phyloP scores from a whole-genome alignment of 495 filamentous ascomycete species.

The Barbatosphaeria neglecta region DNA sequence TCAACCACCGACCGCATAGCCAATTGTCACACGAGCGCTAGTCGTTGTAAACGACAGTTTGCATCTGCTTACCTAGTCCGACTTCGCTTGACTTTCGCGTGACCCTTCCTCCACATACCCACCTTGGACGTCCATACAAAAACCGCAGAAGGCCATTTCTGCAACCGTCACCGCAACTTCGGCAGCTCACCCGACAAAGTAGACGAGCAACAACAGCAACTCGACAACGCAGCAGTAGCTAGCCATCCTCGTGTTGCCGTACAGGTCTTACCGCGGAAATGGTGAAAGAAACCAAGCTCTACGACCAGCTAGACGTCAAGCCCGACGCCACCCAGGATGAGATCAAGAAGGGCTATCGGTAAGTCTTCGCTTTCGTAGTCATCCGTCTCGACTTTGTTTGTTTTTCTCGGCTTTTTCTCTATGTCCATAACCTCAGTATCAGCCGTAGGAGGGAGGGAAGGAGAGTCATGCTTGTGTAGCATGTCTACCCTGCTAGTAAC shows the following conservation, averaged over 20 bases:
- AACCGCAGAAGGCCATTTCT: no score
- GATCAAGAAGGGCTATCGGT: conserved; percentile 94
- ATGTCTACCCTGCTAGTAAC: no score
- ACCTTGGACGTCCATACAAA: no score
- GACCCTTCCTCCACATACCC: no score
- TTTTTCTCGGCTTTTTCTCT: background rate
- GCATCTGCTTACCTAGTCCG: background rate
- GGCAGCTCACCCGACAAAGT: no score
- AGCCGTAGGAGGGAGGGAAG: no score
- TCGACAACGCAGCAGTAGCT: background rate
- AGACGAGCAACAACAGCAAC: background rate
- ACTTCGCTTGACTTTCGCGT: background rate
- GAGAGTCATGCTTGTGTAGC: no score
- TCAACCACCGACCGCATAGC: no score
- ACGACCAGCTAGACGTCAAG: conserved; percentile 64
- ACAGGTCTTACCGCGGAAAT: conserved; percentile 34
- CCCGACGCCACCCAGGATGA: conserved; percentile 78
- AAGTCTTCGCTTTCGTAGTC: conserved; percentile 25
- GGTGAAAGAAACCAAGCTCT: conserved; percentile 81
- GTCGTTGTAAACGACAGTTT: no score
- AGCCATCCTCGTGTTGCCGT: background rate
- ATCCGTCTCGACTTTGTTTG: conserved; percentile 1
- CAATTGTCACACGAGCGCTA: no score
- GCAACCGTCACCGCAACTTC: background rate
- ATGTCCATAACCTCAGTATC: no score